Percentiles rank a stretch among this genome's conserved stretches.
These are phyloP conservation scores for Russula brevipes DNA, from an alignment of 768 basidiomycete genomes.

Conservation along the genomic window DNA sequence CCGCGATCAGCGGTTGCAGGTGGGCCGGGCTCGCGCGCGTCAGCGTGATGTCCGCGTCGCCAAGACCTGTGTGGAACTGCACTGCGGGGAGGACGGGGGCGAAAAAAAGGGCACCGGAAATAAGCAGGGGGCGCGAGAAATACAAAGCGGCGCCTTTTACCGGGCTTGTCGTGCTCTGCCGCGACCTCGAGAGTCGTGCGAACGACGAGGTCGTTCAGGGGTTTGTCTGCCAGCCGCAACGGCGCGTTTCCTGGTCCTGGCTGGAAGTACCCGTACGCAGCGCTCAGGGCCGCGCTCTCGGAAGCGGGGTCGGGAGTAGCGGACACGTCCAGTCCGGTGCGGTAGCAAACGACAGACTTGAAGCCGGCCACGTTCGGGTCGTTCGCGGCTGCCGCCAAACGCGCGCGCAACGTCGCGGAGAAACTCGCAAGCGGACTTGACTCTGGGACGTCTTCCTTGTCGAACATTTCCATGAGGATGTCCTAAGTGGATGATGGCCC, in stretches of 20 bases:
- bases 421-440: slow-evolving; percentile 14
- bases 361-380: slow-evolving; percentile 56
- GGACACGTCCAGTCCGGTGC: slow-evolving; percentile 62
- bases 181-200: slow-evolving; percentile 50
- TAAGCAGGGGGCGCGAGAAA: too few relatives aligned
- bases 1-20: slow-evolving; percentile 63
- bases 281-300: not conserved
- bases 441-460: slow-evolving; percentile 8
- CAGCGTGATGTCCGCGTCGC: slow-evolving; percentile 65
- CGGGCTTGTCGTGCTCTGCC: slow-evolving; percentile 51
- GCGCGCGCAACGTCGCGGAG: slow-evolving; percentile 37
- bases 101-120: not conserved
- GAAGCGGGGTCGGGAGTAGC: slow-evolving; percentile 28
- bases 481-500: slow-evolving; percentile 19
- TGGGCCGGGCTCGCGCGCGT: slow-evolving; percentile 55
- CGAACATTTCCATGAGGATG: slow-evolving; percentile 28
- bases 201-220: slow-evolving; percentile 64
- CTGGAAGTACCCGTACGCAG: slow-evolving; percentile 27
- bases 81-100: slow-evolving; percentile 38
- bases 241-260: slow-evolving; percentile 28
- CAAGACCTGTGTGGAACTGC: slow-evolving; percentile 81
- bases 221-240: slow-evolving; percentile 55
- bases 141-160: slow-evolving; percentile 32
- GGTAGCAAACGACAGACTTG: slow-evolving; percentile 75
- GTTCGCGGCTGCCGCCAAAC: slow-evolving; percentile 36